Evolutionary conservation across 768 basidiomycete genomes (phyloP), one percentile per base, ranked within the genome.

Genomic region (Pisolithus sp.): DNA sequence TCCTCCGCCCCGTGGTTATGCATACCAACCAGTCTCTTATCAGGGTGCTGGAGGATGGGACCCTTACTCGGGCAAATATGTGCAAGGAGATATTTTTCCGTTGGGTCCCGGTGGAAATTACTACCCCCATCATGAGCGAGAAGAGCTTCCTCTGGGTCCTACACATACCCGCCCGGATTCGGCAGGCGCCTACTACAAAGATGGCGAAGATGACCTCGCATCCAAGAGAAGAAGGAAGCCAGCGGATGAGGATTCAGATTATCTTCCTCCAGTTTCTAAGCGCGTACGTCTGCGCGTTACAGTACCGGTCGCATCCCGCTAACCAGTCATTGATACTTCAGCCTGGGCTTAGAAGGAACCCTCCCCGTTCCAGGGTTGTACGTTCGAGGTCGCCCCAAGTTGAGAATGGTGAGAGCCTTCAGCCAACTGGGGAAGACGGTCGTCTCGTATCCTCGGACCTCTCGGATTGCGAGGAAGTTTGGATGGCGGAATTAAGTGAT

Each of bases 401-500:
- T 21, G 66, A 65, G 7, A 56, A 53, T 24, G 66, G 65, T 28
- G 43, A 40, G 15, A 56, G 55, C 12, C 53, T 56, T 36, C 63
- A 53, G 46, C 64, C 59, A 34, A 58, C 58, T 15, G 71, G 71
- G 50, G 78, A 81, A 30, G 76, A 75, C 28, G 68, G 59, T 44
- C 70, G 70, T 37, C 70, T 79, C 12, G 67, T 71, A 10, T 87
- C 88, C 17, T 90, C 89, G 20, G 89, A 92, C 73, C 71, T 92
- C 55, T 88, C 89, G 26, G 89, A 90, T 53, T 89, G 83, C 56
- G 77, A 79, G 57, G 89, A 90, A 53, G 62, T 92, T 15, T 92
- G 90, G 90, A 69, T 73, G 41, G 75, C 72, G 23, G 88, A 87
- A 61, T 74, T 91, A 15, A 73, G 76, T 48, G 80, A 80, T 51